phyloP scores from a whole-genome alignment of 495 filamentous ascomycete genomes.

The Aspergillus bridgeri region DNA sequence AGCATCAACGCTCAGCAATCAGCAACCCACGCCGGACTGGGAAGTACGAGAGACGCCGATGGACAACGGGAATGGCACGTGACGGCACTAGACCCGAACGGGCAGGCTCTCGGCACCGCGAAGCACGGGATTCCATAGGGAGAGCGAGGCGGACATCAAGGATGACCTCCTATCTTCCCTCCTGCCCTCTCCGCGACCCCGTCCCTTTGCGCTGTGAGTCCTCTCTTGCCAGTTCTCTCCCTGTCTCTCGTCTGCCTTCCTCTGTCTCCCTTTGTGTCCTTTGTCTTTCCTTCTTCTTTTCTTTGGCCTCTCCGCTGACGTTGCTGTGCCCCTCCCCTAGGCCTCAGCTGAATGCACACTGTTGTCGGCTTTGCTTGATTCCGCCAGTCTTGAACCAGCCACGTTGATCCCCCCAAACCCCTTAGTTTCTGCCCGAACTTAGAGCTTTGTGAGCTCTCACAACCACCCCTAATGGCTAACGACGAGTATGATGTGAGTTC shows the following conservation, averaged over 20 bases:
- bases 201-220: conserved; percentile 10
- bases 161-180: conserved; percentile 31
- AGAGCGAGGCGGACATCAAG: conserved; percentile 19
- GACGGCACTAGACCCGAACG: conserved; percentile 28
- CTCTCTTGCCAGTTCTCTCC: background rate
- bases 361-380: conserved; percentile 13
- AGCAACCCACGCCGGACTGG: background rate
- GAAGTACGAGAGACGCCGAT: too few species aligned
- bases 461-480: conserved; percentile 75
- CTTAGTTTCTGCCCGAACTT: conserved; percentile 9
- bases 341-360: conserved; percentile 8
- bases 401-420: conserved; percentile 16
- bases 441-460: conserved; percentile 23
- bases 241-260: background rate
- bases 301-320: conserved; percentile 1
- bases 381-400: conserved; percentile 23
- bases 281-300: background rate
- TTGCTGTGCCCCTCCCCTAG: conserved; percentile 7
- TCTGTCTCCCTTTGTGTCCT: background rate
- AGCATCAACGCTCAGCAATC: background rate
- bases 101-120: conserved; percentile 26
- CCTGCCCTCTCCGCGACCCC: conserved; percentile 5
- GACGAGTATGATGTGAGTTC: conserved; percentile 99
- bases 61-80: too few species aligned
- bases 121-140: conserved; percentile 16